A percentile compares a stretch with the other conserved stretches of the same genome.
phyloP scores from a whole-genome alignment of 2,329 filamentous ascomycete species.

The Bipolaris zeicola region DNA sequence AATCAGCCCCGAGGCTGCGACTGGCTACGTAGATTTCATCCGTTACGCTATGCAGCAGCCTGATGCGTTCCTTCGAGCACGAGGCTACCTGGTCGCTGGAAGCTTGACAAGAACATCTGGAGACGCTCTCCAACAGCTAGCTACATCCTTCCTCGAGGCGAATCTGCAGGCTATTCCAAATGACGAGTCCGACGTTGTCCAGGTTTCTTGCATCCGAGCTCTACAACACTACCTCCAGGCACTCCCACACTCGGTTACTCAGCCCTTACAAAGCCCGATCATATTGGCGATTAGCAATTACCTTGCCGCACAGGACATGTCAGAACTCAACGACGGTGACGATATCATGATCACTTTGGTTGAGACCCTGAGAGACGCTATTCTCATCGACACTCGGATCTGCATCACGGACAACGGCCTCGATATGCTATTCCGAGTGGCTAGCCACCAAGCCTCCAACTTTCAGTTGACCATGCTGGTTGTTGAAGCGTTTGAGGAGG shows the following conservation, averaged over 20 bases:
- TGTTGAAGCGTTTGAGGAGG: conserved; percentile 88
- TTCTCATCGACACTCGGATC: conserved; percentile 76
- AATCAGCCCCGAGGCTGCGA: conserved; percentile 71
- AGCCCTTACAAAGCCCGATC: conserved; percentile 65
- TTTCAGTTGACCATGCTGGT: conserved; percentile 90
- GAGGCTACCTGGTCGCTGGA: conserved; percentile 86
- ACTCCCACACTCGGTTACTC: conserved; percentile 57
- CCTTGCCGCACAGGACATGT: conserved; percentile 77
- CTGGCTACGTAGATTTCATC: conserved; percentile 79
- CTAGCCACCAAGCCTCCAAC: conserved; percentile 84
- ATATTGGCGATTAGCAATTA: conserved; percentile 71
- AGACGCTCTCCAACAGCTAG: conserved; percentile 58
- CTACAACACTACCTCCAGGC: conserved; percentile 71
- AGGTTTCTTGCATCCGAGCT: conserved; percentile 88
- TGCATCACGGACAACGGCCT: conserved; percentile 77
- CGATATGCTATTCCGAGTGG: conserved; percentile 84
- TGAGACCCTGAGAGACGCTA: conserved; percentile 82
- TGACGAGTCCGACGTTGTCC: conserved; percentile 85
- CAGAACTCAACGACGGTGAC: conserved; percentile 84
- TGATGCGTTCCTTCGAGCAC: conserved; percentile 78
- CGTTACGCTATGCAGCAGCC: conserved; percentile 74
- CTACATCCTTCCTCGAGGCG: conserved; percentile 69
- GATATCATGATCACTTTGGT: conserved; percentile 90
- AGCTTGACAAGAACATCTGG: conserved; percentile 73
- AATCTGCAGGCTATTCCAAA: conserved; percentile 75